Percentiles rank a stretch among this genome's conserved stretches.
Evolutionary conservation across 257 asterid species (phyloP).

Genomic region (Nicotiana tabacum): DNA sequence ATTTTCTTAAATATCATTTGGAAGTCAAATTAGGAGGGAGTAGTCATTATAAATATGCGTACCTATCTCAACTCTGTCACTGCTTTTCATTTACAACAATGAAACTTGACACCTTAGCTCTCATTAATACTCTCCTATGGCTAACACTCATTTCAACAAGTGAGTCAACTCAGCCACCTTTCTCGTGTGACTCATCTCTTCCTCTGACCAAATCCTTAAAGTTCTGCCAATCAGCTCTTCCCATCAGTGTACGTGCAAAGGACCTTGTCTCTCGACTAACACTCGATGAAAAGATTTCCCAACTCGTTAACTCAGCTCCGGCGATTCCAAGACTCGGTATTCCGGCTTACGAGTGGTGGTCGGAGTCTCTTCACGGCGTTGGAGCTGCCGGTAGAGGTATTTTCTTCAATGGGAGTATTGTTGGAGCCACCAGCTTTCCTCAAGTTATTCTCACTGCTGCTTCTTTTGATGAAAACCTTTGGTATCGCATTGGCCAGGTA

Average conservation of each 20-base stretch:
- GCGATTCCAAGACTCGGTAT: conserved; percentile 69
- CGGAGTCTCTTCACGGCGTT: conserved; percentile 92
- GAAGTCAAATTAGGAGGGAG: no score
- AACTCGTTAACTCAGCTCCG: conserved; percentile 71
- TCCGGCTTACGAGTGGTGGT: conserved; percentile 92
- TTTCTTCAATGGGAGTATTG: conserved; percentile 39
- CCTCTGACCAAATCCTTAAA: conserved; percentile 36
- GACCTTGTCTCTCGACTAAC: conserved; percentile 77
- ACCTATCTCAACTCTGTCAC: not conserved
- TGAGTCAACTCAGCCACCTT: conserved; percentile 49
- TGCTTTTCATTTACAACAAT: conserved; percentile 14
- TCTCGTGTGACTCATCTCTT: conserved; percentile 48
- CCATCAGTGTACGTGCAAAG: conserved; percentile 43
- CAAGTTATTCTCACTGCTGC: conserved; percentile 89
- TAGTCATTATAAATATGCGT: not conserved
- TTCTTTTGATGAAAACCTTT: conserved; percentile 63
- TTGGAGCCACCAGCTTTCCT: conserved; percentile 80
- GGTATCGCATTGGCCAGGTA: conserved; percentile 88
- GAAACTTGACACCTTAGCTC: conserved; percentile 21
- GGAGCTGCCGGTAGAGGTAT: conserved; percentile 64
- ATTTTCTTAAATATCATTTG: not conserved
- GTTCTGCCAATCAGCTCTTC: conserved; percentile 52
- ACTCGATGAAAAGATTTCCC: conserved; percentile 73
- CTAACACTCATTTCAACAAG: conserved; percentile 1
- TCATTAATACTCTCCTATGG: conserved; percentile 9